Evolutionary conservation across 192 early-diverging fungal species (phyloP), one percentile per base, ranked within the genome.

Genomic region (Rhizophagus prolifer): DNA sequence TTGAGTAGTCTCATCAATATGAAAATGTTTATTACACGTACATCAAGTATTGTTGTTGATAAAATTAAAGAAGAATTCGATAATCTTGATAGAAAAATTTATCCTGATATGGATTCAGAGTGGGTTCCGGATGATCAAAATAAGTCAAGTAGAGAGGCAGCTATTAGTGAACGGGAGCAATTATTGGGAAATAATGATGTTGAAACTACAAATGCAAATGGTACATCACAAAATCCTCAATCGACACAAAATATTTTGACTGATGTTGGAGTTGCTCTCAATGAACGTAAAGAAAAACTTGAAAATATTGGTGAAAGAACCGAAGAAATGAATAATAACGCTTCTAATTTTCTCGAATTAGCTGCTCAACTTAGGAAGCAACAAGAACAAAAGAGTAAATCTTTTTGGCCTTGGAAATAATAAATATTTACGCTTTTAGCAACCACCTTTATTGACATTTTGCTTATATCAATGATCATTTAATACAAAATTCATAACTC

Each of bases 271-370:
- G 74, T 80, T 16, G 72, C 60, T 14, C 76, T 94, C 59, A 90
- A 90, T 78, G 92, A 94, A 72, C 87, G 92, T 59, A 90, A 91
- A 16, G 88, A 94, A 74, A 78, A 81, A 44, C 78, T 94, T 31
- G 73, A 80, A 3, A 70, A 89, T 44, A 71, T 94, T 36, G 85
- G 88, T 50, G 62, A 85, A 21, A 91, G 89, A 77, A 87, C 90
- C 67, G 76, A 79, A 13, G 89, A 90, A 54, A 82, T 92, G 78
- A 82, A 47, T 59, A 81, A 86, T 38, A 81, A 88, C 3, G 82
- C 86, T 9, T 78, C 79, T 59, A 81, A 79, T 62, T 94, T 94
- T 78, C 78, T 89, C 64, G 82, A 81, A 26, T 84, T 86, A 9
- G 85, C 90, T 4, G 79, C 79, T 28, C 87, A 91, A 68, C 81